phyloP scores from a whole-genome alignment of 2,329 filamentous ascomycete genomes.

The Onygenales sp. region DNA sequence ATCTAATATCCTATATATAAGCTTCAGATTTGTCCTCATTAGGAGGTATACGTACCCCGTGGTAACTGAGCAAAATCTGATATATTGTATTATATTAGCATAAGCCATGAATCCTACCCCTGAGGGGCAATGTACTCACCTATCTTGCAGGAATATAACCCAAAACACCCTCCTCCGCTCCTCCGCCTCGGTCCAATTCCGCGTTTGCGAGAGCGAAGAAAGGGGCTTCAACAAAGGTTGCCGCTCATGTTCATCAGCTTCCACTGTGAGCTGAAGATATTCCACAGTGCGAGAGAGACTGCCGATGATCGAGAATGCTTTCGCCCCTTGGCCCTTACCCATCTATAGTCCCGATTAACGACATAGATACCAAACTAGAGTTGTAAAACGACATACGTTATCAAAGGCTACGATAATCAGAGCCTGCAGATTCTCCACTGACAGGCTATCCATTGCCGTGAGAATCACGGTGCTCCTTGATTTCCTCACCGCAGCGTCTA shows the following conservation, averaged over 20 bases:
- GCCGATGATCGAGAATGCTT: slow-evolving; percentile 29
- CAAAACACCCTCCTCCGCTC: slow-evolving; percentile 34
- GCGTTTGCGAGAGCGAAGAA: slow-evolving; percentile 18
- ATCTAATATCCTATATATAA: slow-evolving; percentile 13
- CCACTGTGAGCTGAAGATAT: slow-evolving; percentile 26
- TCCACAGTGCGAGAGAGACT: slow-evolving; percentile 29
- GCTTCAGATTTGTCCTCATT: not conserved
- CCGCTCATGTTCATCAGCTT: slow-evolving; percentile 19
- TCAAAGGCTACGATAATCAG: slow-evolving; percentile 30
- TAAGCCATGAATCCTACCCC: not conserved
- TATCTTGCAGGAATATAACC: slow-evolving; percentile 32
- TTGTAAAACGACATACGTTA: slow-evolving; percentile 17
- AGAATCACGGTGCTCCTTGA: slow-evolving; percentile 21
- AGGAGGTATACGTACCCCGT: slow-evolving; percentile 18
- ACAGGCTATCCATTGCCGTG: slow-evolving; percentile 23
- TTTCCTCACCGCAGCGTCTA: slow-evolving; percentile 2
- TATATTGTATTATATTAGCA: not conserved
- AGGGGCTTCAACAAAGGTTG: slow-evolving; percentile 20
- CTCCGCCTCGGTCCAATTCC: slow-evolving; percentile 29
- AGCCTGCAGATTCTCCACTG: slow-evolving; percentile 28
- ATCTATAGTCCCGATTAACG: slow-evolving; percentile 13
- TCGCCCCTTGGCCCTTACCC: slow-evolving; percentile 20
- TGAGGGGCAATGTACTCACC: slow-evolving; percentile 15
- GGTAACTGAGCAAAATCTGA: slow-evolving; percentile 21
- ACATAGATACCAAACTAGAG: not conserved